Base-by-base conservation (phyloP, 2,329 filamentous ascomycete genomes). In the Xylaria digitata region DNA sequence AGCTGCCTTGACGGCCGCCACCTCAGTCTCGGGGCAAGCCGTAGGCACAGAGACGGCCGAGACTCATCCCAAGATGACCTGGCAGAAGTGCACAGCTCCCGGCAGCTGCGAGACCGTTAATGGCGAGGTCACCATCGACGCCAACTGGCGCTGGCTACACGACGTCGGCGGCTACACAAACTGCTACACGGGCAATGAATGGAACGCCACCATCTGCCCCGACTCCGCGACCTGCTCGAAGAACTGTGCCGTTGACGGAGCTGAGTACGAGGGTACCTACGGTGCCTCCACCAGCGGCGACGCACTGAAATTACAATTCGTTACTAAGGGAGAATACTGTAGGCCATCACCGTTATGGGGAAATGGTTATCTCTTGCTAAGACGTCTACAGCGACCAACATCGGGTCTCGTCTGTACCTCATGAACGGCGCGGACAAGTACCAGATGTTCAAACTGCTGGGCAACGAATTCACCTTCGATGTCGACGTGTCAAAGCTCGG, bases 401-500 rank as follows among this genome's bases (percentile, higher is more conserved):
- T 80, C 54, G 78, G 78, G 15, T 78, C 85, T n/a, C 83, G 87
- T 69, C 75, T 87, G 46, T 90, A 88, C 75, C 80, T 89, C 65
- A 82, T 89, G 79, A 81, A 82, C 69, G 79, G 82, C 60, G 83
- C 85, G 57, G 81, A 80, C 69, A 83, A 83, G 61, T 90, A 90
- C 75, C 77, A 88, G 77, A 82, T 84, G 71, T 85, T 89, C 78
- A 81, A 85, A 63, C 79, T 89, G 60, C 80, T 85, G 59, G 85
- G 85, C 77, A 81, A 86, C 73, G 87, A 90, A 75, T 85, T 90
- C 76, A 86, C 85, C 34, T 89, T 90, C 67, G 87, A 89, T 60
- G 87, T 89, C 19, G 87, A 90, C 73, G 83, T 88, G 54, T 88
- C 87, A 53, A 83, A 84, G 69, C 81, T 89, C n/a, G 71, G 71